Base-by-base conservation (phyloP, 768 basidiomycete genomes). In the Naganishia friedmannii region DNA sequence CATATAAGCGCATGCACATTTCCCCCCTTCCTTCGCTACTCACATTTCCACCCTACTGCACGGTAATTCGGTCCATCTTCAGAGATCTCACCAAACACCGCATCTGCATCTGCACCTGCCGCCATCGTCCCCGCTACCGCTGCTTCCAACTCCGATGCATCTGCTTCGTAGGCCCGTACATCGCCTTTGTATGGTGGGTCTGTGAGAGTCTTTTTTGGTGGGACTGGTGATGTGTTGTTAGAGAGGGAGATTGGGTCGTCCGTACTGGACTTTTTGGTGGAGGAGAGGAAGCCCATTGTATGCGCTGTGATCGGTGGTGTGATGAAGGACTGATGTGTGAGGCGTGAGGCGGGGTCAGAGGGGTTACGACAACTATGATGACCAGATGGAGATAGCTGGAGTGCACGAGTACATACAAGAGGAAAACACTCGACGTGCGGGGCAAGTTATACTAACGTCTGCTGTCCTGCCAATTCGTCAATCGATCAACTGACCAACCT, bases 181-280 rank as follows among this genome's bases (percentile, higher is more conserved):
- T 21, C 21, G 53, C 29, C 53, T 13, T 26, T n/a, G 9, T n/a
- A n/a, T 2, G n/a, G 10, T 13, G 53, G 19, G 19, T 54, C 53
- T 7, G 3, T 26, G 12, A 54, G 53, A n/a, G 5, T 54, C 53
- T 54, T 54, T 21, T 75, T 70, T 37, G 34, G 34, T 15, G 68
- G 65, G 46, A 73, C 65, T 17, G 58, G 56, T 19, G 74, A 69
- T 74, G 75, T 74, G 42, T n/a, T 74, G 65, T n/a, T n/a, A n/a
- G 67, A 34, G 13, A 63, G n/a, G 29, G 66, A 39, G 45, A 66
- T 66, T 4, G 42, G 12, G 26, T 69, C 48, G 56, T 45, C 17
- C 58, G 46, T 69, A 34, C n/a, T n/a, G n/a, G 32, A 54, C n/a
- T n/a, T 31, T 65, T 46, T 51, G 45, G 42, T 31, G 32, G 58